These are phyloP conservation scores for Fraxinus sp. DNA, from an alignment of 305 asterid genomes.

Conservation along the genomic window DNA sequence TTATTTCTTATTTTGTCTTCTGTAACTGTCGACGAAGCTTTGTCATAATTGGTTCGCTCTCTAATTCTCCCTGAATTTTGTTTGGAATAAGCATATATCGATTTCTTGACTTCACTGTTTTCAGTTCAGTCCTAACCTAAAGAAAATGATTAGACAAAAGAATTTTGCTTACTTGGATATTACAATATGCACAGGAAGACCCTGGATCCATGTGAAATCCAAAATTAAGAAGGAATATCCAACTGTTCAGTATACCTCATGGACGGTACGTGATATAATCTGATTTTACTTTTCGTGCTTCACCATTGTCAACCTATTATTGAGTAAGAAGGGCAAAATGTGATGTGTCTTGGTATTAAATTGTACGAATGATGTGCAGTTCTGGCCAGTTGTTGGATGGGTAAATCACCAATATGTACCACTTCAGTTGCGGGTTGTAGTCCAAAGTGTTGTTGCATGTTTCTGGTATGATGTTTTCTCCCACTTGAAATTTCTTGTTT, in stretches of 20 bases:
- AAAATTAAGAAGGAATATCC: conserved; percentile 87
- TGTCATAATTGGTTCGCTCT: background rate
- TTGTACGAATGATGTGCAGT: conserved; percentile 43
- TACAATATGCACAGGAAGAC: conserved; percentile 58
- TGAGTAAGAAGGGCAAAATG: background rate
- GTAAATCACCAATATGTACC: conserved; percentile 84
- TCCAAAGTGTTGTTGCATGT: conserved; percentile 77
- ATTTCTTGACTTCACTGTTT: background rate
- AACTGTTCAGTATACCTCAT: conserved; percentile 67
- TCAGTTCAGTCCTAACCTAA: background rate
- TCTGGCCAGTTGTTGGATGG: conserved; percentile 98
- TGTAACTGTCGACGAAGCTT: background rate
- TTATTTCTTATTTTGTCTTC: background rate
- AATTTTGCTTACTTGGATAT: conserved; percentile 13
- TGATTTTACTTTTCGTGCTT: background rate
- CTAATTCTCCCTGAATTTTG: background rate
- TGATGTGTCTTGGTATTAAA: background rate
- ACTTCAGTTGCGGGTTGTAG: conserved; percentile 81
- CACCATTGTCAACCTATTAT: background rate
- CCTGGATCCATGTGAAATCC: conserved; percentile 78
- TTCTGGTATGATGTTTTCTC: conserved; percentile 52
- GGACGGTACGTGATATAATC: conserved; percentile 56
- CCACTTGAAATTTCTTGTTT: background rate
- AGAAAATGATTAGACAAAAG: background rate
- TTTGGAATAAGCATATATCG: background rate